Evolutionary conservation across 2,329 filamentous ascomycete species (phyloP).

Genomic region (Lachnellula subtilissima): DNA sequence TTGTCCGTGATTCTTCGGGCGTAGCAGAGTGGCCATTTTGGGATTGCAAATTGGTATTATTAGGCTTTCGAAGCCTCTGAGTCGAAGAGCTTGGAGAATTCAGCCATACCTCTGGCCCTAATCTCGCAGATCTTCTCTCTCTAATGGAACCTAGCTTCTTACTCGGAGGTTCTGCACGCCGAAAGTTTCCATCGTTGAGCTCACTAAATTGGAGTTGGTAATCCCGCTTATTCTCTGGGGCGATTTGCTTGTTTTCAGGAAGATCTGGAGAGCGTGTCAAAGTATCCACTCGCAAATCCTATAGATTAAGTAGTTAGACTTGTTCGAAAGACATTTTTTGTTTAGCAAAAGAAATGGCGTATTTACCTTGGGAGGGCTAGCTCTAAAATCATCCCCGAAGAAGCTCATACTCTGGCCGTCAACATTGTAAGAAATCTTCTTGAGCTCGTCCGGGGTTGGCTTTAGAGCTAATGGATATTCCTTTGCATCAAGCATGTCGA

Average conservation of each 20-base stretch:
- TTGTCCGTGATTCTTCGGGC: constrained; percentile 9
- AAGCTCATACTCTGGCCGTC: constrained; percentile 42
- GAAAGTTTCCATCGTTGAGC: constrained; percentile 5
- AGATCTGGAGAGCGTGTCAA: neutral
- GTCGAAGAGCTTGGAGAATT: constrained; percentile 18
- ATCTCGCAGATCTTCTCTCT: constrained; percentile 13
- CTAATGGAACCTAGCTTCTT: constrained; percentile 14
- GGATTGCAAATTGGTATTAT: neutral
- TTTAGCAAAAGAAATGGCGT: neutral
- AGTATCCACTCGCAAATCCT: neutral
- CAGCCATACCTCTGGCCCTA: constrained; percentile 5
- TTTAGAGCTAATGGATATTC: constrained; percentile 83
- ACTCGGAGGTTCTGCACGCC: constrained; percentile 10
- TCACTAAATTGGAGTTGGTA: neutral
- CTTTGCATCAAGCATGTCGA: constrained; percentile 74
- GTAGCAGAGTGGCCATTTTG: constrained; percentile 6
- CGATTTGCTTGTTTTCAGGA: neutral
- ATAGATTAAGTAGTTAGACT: neutral
- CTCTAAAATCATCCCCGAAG: constrained; percentile 1
- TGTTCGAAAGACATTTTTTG: neutral
- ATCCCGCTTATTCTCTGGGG: neutral
- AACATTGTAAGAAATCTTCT: constrained; percentile 70
- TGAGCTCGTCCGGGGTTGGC: constrained; percentile 74
- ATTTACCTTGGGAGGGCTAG: neutral
- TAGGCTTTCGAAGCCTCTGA: constrained; percentile 9